phyloP scores from a whole-genome alignment of 225 moss, liverwort and hornwort genomes.

The Takakia lepidozioides region DNA sequence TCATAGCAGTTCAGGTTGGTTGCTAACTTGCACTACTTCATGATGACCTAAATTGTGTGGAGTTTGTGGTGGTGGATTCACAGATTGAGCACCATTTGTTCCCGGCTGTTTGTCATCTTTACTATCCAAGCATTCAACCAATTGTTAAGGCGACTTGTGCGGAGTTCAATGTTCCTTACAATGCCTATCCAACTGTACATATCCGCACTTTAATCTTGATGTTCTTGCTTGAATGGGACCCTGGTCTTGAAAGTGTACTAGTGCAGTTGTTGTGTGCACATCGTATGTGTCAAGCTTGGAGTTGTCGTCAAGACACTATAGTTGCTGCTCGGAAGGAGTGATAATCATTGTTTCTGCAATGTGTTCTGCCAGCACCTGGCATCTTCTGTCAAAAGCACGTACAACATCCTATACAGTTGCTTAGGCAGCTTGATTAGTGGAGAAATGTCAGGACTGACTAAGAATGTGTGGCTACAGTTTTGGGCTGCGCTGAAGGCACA shows the following conservation, averaged over 20 bases:
- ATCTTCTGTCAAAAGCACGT: too few relatives aligned
- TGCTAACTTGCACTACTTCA: too few relatives aligned
- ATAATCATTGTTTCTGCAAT: too few relatives aligned
- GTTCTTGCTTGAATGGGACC: too few relatives aligned
- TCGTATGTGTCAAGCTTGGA: background rate
- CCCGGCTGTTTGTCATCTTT: constrained; percentile 80
- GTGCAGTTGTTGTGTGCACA: background rate
- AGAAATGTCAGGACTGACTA: background rate
- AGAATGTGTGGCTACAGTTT: constrained; percentile 20
- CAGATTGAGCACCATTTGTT: constrained; percentile 99
- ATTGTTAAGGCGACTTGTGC: constrained; percentile 91
- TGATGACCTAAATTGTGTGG: background rate
- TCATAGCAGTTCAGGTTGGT: background rate
- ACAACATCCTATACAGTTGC: too few relatives aligned
- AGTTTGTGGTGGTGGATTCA: constrained; percentile 10
- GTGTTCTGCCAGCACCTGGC: too few relatives aligned
- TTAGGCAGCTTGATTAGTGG: too few relatives aligned
- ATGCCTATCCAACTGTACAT: constrained; percentile 79
- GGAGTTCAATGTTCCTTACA: constrained; percentile 83
- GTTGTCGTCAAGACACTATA: background rate
- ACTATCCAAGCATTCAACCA: constrained; percentile 91
- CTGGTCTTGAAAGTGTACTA: background rate
- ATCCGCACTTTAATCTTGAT: background rate
- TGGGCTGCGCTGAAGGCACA: constrained; percentile 48
- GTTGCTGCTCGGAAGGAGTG: background rate